Percentiles rank a stretch among this genome's conserved stretches.
Evolutionary conservation across 768 basidiomycete genomes (phyloP).

Genomic region (Hericium alpestre): DNA sequence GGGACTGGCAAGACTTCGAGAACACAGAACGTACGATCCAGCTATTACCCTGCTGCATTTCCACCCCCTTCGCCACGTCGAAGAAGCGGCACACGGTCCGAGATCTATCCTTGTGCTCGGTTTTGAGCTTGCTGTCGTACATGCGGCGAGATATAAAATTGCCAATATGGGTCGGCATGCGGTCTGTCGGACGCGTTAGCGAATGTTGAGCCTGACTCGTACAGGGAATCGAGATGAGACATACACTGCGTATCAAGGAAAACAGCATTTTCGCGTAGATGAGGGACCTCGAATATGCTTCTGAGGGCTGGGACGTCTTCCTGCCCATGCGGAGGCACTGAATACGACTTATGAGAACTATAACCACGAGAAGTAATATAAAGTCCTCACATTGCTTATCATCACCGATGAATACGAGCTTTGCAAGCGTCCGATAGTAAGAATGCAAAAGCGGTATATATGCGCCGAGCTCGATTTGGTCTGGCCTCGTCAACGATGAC

Average conservation of each 20-base stretch:
- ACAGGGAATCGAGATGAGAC: conserved; percentile 1
- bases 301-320: conserved; percentile 19
- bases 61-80: conserved; percentile 26
- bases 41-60: conserved; percentile 22
- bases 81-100: conserved; percentile 24
- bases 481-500: conserved; percentile 39
- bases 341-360: neutral
- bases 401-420: conserved; percentile 23
- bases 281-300: conserved; percentile 25
- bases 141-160: conserved; percentile 24
- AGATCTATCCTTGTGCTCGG: conserved; percentile 10
- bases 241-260: conserved; percentile 27
- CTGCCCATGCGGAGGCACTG: conserved; percentile 26
- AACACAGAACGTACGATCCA: conserved; percentile 21
- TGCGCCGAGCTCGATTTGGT: conserved; percentile 32
- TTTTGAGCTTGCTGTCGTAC: conserved; percentile 19
- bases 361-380: conserved; percentile 1
- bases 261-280: conserved; percentile 16
- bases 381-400: conserved; percentile 22
- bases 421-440: conserved; percentile 13
- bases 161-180: conserved; percentile 24
- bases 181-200: conserved; percentile 15
- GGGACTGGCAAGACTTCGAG: neutral
- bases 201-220: neutral
- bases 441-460: conserved; percentile 26